These are phyloP conservation scores for Artomyces pyxidatus DNA, from an alignment of 768 basidiomycete genomes.

Conservation along the genomic window DNA sequence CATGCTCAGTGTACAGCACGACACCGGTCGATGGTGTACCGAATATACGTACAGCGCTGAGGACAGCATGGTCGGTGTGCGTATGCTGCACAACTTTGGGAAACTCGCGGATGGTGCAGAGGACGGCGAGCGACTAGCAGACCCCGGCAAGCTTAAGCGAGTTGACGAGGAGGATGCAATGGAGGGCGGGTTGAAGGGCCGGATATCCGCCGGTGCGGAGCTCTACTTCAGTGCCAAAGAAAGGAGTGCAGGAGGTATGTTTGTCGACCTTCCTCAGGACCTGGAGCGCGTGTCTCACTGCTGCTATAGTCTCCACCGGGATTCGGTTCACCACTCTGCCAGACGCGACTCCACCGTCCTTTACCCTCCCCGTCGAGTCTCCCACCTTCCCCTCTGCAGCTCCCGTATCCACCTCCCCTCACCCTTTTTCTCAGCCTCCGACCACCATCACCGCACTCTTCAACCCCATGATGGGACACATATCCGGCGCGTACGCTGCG, in stretches of 20 bases:
- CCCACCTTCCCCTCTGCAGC: slow-evolving; percentile 27
- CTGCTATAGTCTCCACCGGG: slow-evolving; percentile 72
- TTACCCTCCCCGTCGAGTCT: slow-evolving; percentile 36
- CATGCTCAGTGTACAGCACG: slow-evolving; percentile 86
- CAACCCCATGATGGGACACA: slow-evolving; percentile 94
- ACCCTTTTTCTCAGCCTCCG: slow-evolving; percentile 60
- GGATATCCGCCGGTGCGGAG: slow-evolving; percentile 89
- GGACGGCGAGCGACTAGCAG: slow-evolving; percentile 17
- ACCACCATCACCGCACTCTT: slow-evolving; percentile 92
- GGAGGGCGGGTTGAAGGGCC: slow-evolving; percentile 83
- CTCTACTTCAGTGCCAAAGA: slow-evolving; percentile 91
- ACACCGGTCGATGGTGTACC: slow-evolving; percentile 85
- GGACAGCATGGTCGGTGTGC: slow-evolving; percentile 88
- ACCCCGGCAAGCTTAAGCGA: slow-evolving; percentile 44
- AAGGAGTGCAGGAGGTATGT: slow-evolving; percentile 82
- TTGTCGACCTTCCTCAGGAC: not conserved
- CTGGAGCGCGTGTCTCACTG: not conserved
- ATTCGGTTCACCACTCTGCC: slow-evolving; percentile 91
- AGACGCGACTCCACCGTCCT: slow-evolving; percentile 62
- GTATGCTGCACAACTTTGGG: slow-evolving; percentile 90
- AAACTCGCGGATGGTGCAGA: slow-evolving; percentile 36
- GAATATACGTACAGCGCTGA: slow-evolving; percentile 94
- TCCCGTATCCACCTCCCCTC: slow-evolving; percentile 22
- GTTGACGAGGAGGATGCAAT: slow-evolving; percentile 93
- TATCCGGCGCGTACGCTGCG: slow-evolving; percentile 87